Evolutionary conservation across 2,329 filamentous ascomycete genomes (phyloP).

Genomic region (Cladosporium sp.): DNA sequence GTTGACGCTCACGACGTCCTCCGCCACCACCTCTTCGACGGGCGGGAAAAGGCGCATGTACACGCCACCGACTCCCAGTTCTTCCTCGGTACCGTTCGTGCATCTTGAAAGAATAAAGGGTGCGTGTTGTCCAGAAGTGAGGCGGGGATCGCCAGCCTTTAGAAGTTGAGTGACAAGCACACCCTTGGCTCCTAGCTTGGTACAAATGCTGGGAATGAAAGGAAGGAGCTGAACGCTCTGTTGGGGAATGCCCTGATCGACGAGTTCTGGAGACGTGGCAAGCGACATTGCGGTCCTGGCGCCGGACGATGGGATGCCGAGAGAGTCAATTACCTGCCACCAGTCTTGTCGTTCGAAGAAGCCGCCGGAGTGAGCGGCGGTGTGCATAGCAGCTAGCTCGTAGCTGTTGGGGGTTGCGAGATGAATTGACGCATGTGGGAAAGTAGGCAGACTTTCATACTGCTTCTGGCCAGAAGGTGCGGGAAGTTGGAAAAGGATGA

Average conservation of each 20-base stretch:
- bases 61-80: constrained; percentile 63
- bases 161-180: constrained; percentile 74
- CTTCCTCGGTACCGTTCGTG: constrained; percentile 46
- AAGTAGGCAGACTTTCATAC: constrained; percentile 37
- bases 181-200: constrained; percentile 74
- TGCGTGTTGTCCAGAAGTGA: constrained; percentile 59
- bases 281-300: constrained; percentile 68
- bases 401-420: constrained; percentile 78
- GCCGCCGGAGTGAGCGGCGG: constrained; percentile 60
- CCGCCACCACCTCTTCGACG: constrained; percentile 54
- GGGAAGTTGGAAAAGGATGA: constrained; percentile 57
- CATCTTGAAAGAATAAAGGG: constrained; percentile 67
- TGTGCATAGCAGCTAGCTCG: constrained; percentile 77
- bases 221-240: constrained; percentile 81
- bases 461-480: constrained; percentile 12
- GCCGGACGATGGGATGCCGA: constrained; percentile 67
- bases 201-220: constrained; percentile 78
- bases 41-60: constrained; percentile 74
- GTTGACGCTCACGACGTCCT: constrained; percentile 82
- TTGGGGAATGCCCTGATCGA: constrained; percentile 77
- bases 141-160: constrained; percentile 59
- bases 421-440: constrained; percentile 61
- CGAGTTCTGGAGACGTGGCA: constrained; percentile 63
- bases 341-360: constrained; percentile 68
- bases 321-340: constrained; percentile 75